Evolutionary conservation across 2,329 filamentous ascomycete genomes (phyloP), one percentile per base, ranked within the genome.

Genomic region (Neocatenulostroma microsporum): DNA sequence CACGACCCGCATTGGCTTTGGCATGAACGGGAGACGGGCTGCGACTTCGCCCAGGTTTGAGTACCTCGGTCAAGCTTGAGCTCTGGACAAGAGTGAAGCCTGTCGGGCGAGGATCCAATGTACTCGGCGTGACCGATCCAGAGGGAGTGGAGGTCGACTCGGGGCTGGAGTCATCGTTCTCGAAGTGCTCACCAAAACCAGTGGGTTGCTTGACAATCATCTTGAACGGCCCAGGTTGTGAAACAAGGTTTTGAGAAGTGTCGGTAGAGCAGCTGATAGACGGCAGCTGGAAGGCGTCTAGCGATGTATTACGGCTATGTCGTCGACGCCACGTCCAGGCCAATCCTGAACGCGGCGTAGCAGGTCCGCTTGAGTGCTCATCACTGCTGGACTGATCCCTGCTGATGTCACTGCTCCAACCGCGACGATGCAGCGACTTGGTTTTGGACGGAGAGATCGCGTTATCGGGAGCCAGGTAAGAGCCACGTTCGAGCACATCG

Each of bases 321-420:
- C 25, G 37, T 10, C 44, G 37, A 15, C 37, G 44, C 45, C 49
- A 47, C 5, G 39, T 37, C 21, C 34, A 42, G 11, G 36, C 15
- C 10, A 29, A 12, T 5, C 31, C 23, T 13, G 32, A 30, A 14
- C 34, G 30, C 2, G 40, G 37, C 15, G 39, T 36, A 13, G 19
- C 13, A 11, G 24, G 20, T 5, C 36, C 39, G 34, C 40, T 44
- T 4, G 40, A 42, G 26, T 37, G 12, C 14, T 45, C 54, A n/a
- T 53, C 53, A 34, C 54, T 58, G 36, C 51, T 53, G 5, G 53
- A 56, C 31, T 58, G 55, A 41, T 58, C 55, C 17, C 50, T 53
- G 20, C 48, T 56, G 21, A 58, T 53, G 34, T 58, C 55, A 37
- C 50, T 58, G 31, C 54, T 58, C 44, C 45, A 57, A 12, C 47